These are phyloP conservation scores for Heteromeles arbutifolia DNA, from an alignment of 306 rosid species.

Conservation along the genomic window DNA sequence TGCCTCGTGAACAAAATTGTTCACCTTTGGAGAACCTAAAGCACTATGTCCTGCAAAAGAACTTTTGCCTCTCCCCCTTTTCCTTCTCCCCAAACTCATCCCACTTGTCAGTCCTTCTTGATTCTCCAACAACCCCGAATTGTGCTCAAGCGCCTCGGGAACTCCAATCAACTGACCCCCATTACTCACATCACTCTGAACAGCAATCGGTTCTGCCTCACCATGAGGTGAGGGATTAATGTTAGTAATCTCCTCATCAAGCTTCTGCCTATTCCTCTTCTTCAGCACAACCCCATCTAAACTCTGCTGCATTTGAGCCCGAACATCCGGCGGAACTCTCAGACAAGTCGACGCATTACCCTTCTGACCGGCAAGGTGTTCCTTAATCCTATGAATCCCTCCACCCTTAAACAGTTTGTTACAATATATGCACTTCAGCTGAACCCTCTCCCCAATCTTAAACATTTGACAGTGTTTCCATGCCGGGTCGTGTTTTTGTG, in stretches of 20 bases:
- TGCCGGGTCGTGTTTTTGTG: slow-evolving; percentile 91
- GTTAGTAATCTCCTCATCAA: slow-evolving; percentile 68
- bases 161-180: slow-evolving; percentile 32
- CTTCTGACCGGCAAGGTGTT: slow-evolving; percentile 85
- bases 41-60: slow-evolving; percentile 32
- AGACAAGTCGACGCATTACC: slow-evolving; percentile 83
- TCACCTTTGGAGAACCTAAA: slow-evolving; percentile 28
- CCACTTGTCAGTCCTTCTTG: slow-evolving; percentile 37
- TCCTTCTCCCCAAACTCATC: slow-evolving; percentile 52
- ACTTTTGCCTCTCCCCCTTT: slow-evolving; percentile 51
- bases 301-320: slow-evolving; percentile 63
- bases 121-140: slow-evolving; percentile 26
- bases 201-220: slow-evolving; percentile 25
- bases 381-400: slow-evolving; percentile 98
- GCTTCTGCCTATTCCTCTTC: slow-evolving; percentile 74
- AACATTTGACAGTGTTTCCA: slow-evolving; percentile 94
- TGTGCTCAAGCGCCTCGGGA: slow-evolving; percentile 32
- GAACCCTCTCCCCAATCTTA: slow-evolving; percentile 76
- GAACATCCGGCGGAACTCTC: slow-evolving; percentile 70
- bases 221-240: slow-evolving; percentile 30
- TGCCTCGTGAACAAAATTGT: slow-evolving; percentile 55
- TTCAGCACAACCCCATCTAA: slow-evolving; percentile 78
- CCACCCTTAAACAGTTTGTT: slow-evolving; percentile 86
- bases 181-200: slow-evolving; percentile 40
- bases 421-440: slow-evolving; percentile 79